A percentile compares a stretch with the other conserved stretches of the same genome.
Conservation (phyloP, 163 green algal genomes). For the Chlorella variabilis region DNA sequence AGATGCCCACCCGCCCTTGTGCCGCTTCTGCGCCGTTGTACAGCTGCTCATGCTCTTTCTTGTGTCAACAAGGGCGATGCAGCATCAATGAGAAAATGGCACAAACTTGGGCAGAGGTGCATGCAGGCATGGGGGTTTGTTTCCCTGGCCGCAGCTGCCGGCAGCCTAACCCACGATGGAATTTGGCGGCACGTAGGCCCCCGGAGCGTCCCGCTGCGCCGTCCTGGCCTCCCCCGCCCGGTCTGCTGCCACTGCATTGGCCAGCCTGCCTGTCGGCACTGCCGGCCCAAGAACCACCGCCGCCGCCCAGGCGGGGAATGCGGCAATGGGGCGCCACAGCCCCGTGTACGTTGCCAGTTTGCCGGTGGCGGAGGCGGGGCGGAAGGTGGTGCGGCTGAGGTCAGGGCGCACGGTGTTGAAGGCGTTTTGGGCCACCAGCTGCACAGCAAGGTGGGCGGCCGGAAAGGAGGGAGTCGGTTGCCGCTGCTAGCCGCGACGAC, state of each 20-base stretch:
- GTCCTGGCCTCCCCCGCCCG: not conserved
- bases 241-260: not conserved
- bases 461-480: no score
- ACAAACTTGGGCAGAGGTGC: no score
- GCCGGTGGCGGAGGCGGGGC: not conserved
- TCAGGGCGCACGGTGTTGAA: not conserved
- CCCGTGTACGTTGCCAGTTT: not conserved
- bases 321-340: not conserved
- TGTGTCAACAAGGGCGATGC: no score
- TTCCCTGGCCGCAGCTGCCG: no score
- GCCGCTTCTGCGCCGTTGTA: no score
- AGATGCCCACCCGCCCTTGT: no score
- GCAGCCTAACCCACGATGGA: no score
- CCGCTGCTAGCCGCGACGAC: not conserved
- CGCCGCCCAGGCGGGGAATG: not conserved
- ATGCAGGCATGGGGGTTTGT: no score
- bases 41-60: no score
- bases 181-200: not conserved
- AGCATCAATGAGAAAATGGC: no score
- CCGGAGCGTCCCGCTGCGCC: not conserved
- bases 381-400: constrained; percentile 3
- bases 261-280: not conserved
- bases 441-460: not conserved
- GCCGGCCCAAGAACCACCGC: not conserved
- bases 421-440: not conserved